These are phyloP conservation scores for Cytospora chrysosperma DNA, from an alignment of 2,329 filamentous ascomycete genomes.

Conservation along the genomic window DNA sequence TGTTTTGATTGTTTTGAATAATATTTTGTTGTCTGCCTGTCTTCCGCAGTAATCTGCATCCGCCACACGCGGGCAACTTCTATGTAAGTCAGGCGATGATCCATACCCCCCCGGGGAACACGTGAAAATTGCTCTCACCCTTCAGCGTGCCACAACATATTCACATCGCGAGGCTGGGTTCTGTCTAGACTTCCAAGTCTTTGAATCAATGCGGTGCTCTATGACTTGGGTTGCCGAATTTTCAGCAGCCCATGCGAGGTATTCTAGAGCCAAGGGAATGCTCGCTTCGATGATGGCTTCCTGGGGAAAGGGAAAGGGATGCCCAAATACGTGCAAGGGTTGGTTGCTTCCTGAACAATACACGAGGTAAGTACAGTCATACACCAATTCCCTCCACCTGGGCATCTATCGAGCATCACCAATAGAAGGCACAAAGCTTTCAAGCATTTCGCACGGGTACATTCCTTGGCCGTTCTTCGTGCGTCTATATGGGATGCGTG, in stretches of 20 bases:
- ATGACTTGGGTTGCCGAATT: too few species aligned
- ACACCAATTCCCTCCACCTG: neutral
- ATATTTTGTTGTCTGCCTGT: neutral
- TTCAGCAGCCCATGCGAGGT: too few species aligned
- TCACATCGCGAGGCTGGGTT: neutral
- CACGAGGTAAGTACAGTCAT: neutral
- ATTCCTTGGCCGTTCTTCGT: too few species aligned
- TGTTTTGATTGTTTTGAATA: neutral
- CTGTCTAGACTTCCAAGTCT: neutral
- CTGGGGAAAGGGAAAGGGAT: too few species aligned
- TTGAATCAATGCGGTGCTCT: too few species aligned
- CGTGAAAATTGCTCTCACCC: constrained; percentile 1
- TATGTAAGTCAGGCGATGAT: too few species aligned
- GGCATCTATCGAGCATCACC: neutral
- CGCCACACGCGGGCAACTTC: too few species aligned
- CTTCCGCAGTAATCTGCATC: too few species aligned
- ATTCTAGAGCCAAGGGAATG: too few species aligned
- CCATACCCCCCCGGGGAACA: too few species aligned
- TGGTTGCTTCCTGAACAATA: too few species aligned
- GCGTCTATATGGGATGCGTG: constrained; percentile 39
- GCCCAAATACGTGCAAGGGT: neutral
- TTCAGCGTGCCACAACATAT: neutral
- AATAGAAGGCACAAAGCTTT: neutral
- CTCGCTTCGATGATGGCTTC: too few species aligned
- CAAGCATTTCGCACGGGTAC: neutral